Percentiles rank a stretch among this genome's conserved stretches.
Conservation (phyloP, 2,329 filamentous ascomycete species). For the Fusarium sp. region DNA sequence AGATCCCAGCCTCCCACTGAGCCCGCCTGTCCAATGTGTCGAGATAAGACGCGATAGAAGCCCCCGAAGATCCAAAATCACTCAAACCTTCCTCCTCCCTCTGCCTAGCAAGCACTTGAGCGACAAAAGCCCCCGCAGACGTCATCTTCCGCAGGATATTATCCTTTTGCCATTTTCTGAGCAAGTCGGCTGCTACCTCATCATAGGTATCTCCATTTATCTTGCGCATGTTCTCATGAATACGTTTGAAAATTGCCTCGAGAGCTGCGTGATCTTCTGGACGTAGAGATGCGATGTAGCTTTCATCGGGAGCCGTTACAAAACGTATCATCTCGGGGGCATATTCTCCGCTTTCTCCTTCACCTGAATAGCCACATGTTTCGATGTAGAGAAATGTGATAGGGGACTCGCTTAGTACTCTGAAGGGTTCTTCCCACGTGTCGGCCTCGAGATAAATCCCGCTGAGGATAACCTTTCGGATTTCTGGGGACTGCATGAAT, state of each 20-base stretch:
- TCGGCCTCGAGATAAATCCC: not conserved
- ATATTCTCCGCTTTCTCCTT: not conserved
- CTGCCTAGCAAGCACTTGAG: not conserved
- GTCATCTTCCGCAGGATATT: not conserved
- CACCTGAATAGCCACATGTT: not conserved
- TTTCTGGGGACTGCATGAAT: not conserved
- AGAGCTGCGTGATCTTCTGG: not conserved
- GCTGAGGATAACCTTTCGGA: not conserved
- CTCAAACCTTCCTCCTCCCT: not conserved
- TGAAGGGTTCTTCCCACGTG: not conserved
- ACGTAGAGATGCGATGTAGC: not conserved
- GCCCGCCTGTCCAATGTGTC: not conserved
- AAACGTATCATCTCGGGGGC: fast-evolving
- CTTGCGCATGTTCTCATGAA: not conserved
- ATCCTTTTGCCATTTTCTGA: not conserved
- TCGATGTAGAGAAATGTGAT: not conserved
- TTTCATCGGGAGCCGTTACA: not conserved
- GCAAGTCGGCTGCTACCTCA: not conserved
- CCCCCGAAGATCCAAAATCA: not conserved
- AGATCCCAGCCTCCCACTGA: not conserved
- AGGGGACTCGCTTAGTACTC: not conserved
- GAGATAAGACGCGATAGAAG: not conserved
- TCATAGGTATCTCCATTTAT: not conserved
- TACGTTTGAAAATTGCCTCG: not conserved
- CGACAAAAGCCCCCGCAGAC: not conserved